These are phyloP conservation scores for Ustilago trichophora DNA, from an alignment of 1,284 basidiomycete species.

Conservation along the genomic window DNA sequence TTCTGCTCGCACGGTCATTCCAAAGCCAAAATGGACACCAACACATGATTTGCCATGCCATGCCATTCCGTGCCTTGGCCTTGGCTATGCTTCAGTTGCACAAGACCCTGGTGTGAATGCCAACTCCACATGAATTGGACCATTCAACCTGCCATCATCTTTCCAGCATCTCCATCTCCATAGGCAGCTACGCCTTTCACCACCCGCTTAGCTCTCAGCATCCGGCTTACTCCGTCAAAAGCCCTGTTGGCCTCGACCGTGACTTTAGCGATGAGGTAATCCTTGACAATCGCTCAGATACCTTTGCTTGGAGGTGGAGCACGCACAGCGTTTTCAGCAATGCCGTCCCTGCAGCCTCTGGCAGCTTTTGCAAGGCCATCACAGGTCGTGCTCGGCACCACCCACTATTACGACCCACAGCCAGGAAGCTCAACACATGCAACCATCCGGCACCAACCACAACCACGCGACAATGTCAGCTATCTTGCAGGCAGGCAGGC, in stretches of 20 bases:
- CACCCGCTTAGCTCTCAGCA: too few relatives aligned
- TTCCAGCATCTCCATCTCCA: not conserved
- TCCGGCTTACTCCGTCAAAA: too few relatives aligned
- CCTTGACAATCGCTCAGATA: not conserved
- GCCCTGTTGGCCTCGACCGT: not conserved
- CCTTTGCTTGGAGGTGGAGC: not conserved
- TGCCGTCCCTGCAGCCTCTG: constrained; percentile 6
- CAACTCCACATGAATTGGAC: not conserved
- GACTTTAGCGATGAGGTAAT: constrained; percentile 4
- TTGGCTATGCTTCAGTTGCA: too few relatives aligned
- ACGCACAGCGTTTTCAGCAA: not conserved
- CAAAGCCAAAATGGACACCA: too few relatives aligned
- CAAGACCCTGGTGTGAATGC: too few relatives aligned
- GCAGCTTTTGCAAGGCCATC: constrained; percentile 8
- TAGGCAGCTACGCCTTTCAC: too few relatives aligned
- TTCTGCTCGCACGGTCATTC: too few relatives aligned
- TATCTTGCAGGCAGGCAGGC: constrained; percentile 24
- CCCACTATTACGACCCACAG: not conserved
- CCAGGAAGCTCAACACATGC: constrained; percentile 4
- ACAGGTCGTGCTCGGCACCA: constrained; percentile 30
- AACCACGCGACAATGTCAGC: constrained; percentile 5
- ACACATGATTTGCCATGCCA: too few relatives aligned
- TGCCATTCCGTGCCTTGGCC: too few relatives aligned
- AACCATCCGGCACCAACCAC: not conserved
- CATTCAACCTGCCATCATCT: not conserved